Conservation (phyloP, 2,329 filamentous ascomycete species). For the Cladophialophora yegresii region DNA sequence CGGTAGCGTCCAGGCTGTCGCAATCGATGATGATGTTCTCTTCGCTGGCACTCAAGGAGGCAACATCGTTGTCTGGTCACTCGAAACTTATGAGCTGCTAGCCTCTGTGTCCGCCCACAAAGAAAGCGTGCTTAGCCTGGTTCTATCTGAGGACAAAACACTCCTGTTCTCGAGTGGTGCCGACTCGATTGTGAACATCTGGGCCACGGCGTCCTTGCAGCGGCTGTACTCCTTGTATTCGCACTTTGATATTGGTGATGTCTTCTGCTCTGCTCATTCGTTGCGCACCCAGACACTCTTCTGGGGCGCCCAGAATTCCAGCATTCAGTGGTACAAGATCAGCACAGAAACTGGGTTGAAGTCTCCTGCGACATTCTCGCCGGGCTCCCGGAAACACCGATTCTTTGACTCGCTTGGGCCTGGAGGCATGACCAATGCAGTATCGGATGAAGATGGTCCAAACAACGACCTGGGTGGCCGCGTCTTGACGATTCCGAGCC, state of each 20-base stretch:
- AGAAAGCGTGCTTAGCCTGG: slow-evolving; percentile 84
- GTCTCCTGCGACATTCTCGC: slow-evolving; percentile 65
- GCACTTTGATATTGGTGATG: slow-evolving; percentile 88
- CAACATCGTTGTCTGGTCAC: slow-evolving; percentile 86
- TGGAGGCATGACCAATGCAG: slow-evolving; percentile 70
- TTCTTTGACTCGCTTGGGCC: slow-evolving; percentile 90
- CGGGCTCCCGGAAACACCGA: slow-evolving; percentile 71
- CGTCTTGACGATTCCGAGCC: slow-evolving; percentile 76
- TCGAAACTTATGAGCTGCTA: slow-evolving; percentile 81
- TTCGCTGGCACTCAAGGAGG: slow-evolving; percentile 93
- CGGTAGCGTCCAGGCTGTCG: slow-evolving; percentile 66
- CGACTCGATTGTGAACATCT: slow-evolving; percentile 92
- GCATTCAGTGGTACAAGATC: slow-evolving; percentile 69
- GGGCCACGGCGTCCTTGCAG: slow-evolving; percentile 73
- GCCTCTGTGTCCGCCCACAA: slow-evolving; percentile 83
- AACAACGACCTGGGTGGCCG: slow-evolving; percentile 60
- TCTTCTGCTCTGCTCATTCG: slow-evolving; percentile 94
- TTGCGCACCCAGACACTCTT: slow-evolving; percentile 77
- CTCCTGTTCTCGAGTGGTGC: slow-evolving; percentile 90
- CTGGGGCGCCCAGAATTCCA: slow-evolving; percentile 79
- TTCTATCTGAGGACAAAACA: slow-evolving; percentile 71
- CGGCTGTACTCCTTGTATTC: slow-evolving; percentile 89
- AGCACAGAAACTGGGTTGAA: slow-evolving; percentile 63
- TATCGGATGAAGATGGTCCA: slow-evolving; percentile 44
- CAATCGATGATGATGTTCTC: slow-evolving; percentile 75